Evolutionary conservation across 2,329 filamentous ascomycete species (phyloP), one percentile per base, ranked within the genome.

Genomic region (Xylaria sp.): DNA sequence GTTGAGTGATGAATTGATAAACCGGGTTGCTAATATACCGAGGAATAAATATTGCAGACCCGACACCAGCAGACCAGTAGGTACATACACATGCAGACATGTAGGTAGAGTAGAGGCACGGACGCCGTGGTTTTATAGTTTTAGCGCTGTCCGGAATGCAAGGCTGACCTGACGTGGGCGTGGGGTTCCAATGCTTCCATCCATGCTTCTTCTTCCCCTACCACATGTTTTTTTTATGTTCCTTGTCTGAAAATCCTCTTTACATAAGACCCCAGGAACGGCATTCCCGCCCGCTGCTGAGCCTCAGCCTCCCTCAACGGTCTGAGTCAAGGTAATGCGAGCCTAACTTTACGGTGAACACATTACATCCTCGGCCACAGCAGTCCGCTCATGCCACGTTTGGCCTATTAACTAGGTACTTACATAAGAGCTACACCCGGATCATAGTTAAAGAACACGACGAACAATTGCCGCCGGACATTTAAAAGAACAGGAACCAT

Each of bases 401-500:
- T 26, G 24, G 5, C 29, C 11, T 34, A 34, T 7, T n/a, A n/a
- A n/a, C n/a, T n/a, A n/a, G n/a, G n/a, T n/a, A n/a, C n/a, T n/a
- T n/a, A n/a, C n/a, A n/a, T n/a, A n/a, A n/a, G n/a, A n/a, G n/a
- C 5, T 13, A 34, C 11, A 34, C 29, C 29, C 4, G 11, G 29
- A 13, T 34, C 29, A 34, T 7, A 34, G 16, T 11, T 11, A 6
- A 26, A 26, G 6, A 11, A 26, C 24, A 13, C 9, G 16, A 34
- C 4, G 29, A 34, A 7, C 11, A 13, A 13, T 11, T 11, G 3
- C 9, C 29, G 16, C 4, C 11, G 16, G 9, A 13, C 24, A n/a
- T 22, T 19, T 22, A 18, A n/a, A n/a, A n/a, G 21, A 37, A 37
- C 37, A 37, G 7, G 34, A 45, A 55, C 62, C 56, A 71, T 71